phyloP scores from a whole-genome alignment of 345 rosid species.

The Murraya paniculata region DNA sequence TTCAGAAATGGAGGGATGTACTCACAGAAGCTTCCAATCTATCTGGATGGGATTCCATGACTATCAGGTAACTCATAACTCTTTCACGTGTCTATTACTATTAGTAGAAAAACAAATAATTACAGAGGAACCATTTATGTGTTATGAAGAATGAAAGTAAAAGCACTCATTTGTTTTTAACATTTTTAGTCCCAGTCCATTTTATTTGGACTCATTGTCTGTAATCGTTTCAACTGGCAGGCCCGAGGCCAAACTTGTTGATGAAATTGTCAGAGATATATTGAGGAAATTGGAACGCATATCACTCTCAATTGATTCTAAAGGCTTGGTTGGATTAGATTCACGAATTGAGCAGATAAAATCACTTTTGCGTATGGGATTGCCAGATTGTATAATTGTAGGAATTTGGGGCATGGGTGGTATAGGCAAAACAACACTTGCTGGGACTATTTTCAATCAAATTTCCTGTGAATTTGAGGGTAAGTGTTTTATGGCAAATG shows the following conservation, averaged over 20 bases:
- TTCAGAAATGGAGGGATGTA: neutral
- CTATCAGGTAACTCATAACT: neutral
- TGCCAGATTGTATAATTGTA: neutral
- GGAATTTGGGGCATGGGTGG: conserved; percentile 4
- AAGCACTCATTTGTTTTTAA: neutral
- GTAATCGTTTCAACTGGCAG: neutral
- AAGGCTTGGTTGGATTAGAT: neutral
- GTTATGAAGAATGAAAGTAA: neutral
- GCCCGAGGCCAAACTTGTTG: neutral
- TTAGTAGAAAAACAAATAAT: neutral
- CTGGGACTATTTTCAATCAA: neutral
- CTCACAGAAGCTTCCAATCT: neutral
- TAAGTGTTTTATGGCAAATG: neutral
- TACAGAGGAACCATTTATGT: neutral
- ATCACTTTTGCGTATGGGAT: neutral
- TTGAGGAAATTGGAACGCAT: neutral
- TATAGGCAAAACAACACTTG: neutral
- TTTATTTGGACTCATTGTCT: neutral
- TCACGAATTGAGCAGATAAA: neutral
- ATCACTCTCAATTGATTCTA: neutral
- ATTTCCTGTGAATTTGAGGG: neutral
- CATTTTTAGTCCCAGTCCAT: neutral
- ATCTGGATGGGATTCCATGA: neutral
- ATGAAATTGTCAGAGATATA: neutral
- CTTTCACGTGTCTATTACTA: neutral